Conservation (phyloP, 495 filamentous ascomycete genomes). For the Tetracladium setigerum region DNA sequence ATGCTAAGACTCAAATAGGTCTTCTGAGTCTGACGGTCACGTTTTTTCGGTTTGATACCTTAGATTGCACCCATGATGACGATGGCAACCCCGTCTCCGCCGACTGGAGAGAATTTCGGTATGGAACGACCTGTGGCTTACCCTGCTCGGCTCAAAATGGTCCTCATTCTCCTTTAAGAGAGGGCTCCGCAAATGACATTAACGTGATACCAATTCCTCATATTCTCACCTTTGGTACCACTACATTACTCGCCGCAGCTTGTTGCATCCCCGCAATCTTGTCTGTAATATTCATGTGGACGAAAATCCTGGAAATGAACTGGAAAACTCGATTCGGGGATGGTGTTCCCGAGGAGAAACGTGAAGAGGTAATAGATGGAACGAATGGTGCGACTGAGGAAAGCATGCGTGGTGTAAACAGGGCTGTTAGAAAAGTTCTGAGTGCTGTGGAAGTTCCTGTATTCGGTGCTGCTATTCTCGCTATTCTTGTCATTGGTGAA, state of each 20-base stretch:
- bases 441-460: slow-evolving; percentile 44
- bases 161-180: slow-evolving; percentile 41
- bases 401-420: slow-evolving; percentile 40
- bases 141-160: slow-evolving; percentile 31
- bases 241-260: slow-evolving; percentile 47
- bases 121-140: slow-evolving; percentile 32
- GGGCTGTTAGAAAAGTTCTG: slow-evolving; percentile 33
- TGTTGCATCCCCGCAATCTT: slow-evolving; percentile 53
- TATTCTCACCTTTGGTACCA: slow-evolving; percentile 42
- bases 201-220: slow-evolving; percentile 46
- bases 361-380: slow-evolving; percentile 37
- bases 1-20: slow-evolving; percentile 25
- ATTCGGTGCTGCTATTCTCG: slow-evolving; percentile 43
- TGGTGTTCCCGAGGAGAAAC: slow-evolving; percentile 18
- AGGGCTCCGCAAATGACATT: slow-evolving; percentile 41
- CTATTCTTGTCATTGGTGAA: slow-evolving; percentile 48
- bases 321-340: slow-evolving; percentile 35
- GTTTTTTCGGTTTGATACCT: slow-evolving; percentile 42
- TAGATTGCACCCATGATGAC: slow-evolving; percentile 31
- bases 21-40: slow-evolving; percentile 50
- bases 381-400: slow-evolving; percentile 45
- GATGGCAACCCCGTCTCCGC: slow-evolving; percentile 28
- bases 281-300: slow-evolving; percentile 48
- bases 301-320: slow-evolving; percentile 51
- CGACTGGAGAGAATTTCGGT: slow-evolving; percentile 28